Percentiles rank a stretch among this genome's conserved stretches.
Conservation (phyloP, 2,329 filamentous ascomycete species). For the Alternaria brassicae region DNA sequence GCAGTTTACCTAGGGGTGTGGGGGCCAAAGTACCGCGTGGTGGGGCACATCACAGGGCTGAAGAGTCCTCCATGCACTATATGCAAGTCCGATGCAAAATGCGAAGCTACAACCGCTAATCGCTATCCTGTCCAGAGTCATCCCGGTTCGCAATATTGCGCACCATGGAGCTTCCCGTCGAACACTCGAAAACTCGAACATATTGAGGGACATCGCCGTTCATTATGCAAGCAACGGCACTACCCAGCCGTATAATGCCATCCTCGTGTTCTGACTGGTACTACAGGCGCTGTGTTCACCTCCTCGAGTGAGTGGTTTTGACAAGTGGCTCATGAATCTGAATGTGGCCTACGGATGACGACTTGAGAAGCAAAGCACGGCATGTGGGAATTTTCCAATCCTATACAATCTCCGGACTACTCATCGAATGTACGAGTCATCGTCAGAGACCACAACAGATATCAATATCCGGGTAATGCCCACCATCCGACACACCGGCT, state of each 20-base stretch:
- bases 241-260: not conserved
- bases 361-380: not conserved
- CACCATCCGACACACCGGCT: not conserved
- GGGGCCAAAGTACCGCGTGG: not conserved
- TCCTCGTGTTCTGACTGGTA: not conserved
- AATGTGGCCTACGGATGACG: not conserved
- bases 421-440: not conserved
- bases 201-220: no score
- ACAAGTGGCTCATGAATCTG: not conserved
- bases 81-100: not conserved
- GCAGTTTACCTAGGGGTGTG: no score
- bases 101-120: not conserved
- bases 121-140: not conserved
- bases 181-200: no score
- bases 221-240: not conserved
- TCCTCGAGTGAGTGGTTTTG: accelerated
- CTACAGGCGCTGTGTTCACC: not conserved
- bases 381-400: not conserved
- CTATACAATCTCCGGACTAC: not conserved
- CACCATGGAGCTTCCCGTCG: not conserved
- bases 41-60: not conserved
- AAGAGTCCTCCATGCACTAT: not conserved
- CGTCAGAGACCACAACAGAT: not conserved
- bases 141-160: not conserved
- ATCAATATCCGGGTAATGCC: not conserved